Conservation (phyloP, 2,329 filamentous ascomycete species). For the Diaporthe sp. region DNA sequence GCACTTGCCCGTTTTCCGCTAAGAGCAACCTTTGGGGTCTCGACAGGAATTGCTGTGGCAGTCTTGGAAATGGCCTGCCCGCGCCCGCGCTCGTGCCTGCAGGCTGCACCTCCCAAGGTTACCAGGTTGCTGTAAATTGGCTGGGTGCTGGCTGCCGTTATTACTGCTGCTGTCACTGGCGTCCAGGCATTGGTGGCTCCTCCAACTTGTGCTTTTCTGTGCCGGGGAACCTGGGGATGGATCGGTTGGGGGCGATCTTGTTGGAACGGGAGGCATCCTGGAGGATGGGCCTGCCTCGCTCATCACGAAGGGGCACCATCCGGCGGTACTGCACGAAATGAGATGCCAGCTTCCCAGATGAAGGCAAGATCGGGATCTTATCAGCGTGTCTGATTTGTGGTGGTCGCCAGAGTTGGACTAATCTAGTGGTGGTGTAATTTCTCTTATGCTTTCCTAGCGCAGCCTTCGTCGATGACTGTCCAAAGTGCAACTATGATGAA, state of each 20-base stretch:
- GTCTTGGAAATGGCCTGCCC: conserved; percentile 26
- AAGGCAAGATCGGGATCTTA: conserved; percentile 10
- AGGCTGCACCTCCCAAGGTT: background rate
- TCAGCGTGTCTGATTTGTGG: conserved; percentile 24
- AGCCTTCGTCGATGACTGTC: background rate
- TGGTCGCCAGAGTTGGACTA: conserved; percentile 10
- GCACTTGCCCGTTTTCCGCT: conserved; percentile 30
- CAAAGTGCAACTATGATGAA: conserved; percentile 27
- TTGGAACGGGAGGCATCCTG: background rate
- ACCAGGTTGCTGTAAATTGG: background rate
- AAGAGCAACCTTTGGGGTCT: conserved; percentile 8
- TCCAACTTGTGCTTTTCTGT: conserved; percentile 3
- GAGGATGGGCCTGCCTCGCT: conserved; percentile 1
- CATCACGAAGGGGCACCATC: background rate
- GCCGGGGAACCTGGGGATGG: conserved; percentile 34
- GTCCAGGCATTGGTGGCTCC: background rate
- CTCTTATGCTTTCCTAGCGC: conserved; percentile 23
- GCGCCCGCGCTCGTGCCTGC: background rate
- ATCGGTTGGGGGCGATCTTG: conserved; percentile 26
- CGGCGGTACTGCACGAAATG: conserved; percentile 9
- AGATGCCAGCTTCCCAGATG: conserved; percentile 20
- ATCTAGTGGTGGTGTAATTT: conserved; percentile 32
- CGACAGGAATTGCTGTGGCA: background rate
- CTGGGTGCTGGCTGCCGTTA: background rate
- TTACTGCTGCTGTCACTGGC: background rate